Evolutionary conservation across 2,329 filamentous ascomycete species (phyloP), one percentile per base, ranked within the genome.

Genomic region (Orbilia oligospora): DNA sequence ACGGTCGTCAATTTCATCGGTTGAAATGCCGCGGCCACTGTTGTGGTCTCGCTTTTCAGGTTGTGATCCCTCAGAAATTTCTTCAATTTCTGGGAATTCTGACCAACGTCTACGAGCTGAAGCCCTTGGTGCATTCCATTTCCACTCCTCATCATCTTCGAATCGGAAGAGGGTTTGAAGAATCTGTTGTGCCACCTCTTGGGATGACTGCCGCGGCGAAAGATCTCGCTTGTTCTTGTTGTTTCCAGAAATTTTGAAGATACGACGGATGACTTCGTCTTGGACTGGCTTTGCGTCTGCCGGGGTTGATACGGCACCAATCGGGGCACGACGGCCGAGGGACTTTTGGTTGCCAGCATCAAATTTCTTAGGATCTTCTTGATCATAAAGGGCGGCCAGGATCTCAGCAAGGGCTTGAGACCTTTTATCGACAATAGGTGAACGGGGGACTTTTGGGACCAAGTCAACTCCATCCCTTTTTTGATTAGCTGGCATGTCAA

Each of bases 151-250:
- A 4, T 44, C 20, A 5, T 61, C 56, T 27, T 61, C 36, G 36
- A 61, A 61, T 16, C 36, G 56, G 56, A 61, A 61, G 14, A 61
- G 56, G 12, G 38, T 44, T 30, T 61, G 56, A 10, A 61, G 56
- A 12, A 61, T 61, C 10, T 44, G 56, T 44, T 36, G 18, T 9
- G 56, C 1, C 0, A 44, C 36, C 10, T 61, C 56, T 44, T 61
- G 33, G 9, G 56, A n/a, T 2, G 56, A 22, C 18, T 58, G 30
- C 14, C 53, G 30, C 12, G 53, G 16, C 4, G 0, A 1, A 16
- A 36, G 33, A 20, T 20, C 53, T 3, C 53, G 53, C n/a, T 58
- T 58, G n/a, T 38, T 12, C 0, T 33, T 38, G 12, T 61, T 61
- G 4, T 44, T 24, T 44, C 36, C 5, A n/a, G n/a, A 18, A 9